These are phyloP conservation scores for Nelumbo lutea DNA, from an alignment of 164 flowering plant species.

Conservation along the genomic window DNA sequence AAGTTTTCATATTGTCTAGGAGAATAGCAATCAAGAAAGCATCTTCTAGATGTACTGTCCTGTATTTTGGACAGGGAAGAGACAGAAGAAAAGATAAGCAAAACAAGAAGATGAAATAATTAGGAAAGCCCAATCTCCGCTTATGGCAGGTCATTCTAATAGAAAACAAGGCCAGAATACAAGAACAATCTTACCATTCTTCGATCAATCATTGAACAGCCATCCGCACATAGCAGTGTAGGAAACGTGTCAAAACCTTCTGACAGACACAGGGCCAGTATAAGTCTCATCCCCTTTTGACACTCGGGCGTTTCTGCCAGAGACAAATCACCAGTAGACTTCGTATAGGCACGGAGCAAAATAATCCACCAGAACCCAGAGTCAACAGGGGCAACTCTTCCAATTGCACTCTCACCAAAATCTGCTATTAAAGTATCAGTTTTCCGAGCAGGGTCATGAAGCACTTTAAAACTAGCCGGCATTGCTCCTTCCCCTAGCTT, in stretches of 20 bases:
- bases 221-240: slow-evolving; percentile 35
- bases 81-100: no score
- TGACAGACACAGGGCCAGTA: slow-evolving; percentile 28
- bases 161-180: not conserved
- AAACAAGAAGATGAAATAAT: no score
- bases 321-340: slow-evolving; percentile 34
- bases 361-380: slow-evolving; percentile 43
- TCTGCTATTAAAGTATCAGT: slow-evolving; percentile 29
- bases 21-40: no score
- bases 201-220: slow-evolving; percentile 34
- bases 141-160: no score
- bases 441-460: slow-evolving; percentile 27
- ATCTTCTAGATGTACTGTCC: no score
- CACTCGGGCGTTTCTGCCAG: slow-evolving; percentile 31
- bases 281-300: slow-evolving; percentile 35
- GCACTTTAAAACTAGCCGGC: slow-evolving; percentile 40
- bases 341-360: slow-evolving; percentile 32
- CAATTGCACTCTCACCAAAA: slow-evolving; percentile 41
- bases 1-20: no score
- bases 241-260: slow-evolving; percentile 40
- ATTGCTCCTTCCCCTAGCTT: slow-evolving; percentile 34
- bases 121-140: no score
- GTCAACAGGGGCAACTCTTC: slow-evolving; percentile 39
- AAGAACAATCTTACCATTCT: slow-evolving; percentile 23
- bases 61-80: no score